Base-by-base conservation (phyloP, 2,329 filamentous ascomycete species). In the Nannizziopsis arthrosporioides region DNA sequence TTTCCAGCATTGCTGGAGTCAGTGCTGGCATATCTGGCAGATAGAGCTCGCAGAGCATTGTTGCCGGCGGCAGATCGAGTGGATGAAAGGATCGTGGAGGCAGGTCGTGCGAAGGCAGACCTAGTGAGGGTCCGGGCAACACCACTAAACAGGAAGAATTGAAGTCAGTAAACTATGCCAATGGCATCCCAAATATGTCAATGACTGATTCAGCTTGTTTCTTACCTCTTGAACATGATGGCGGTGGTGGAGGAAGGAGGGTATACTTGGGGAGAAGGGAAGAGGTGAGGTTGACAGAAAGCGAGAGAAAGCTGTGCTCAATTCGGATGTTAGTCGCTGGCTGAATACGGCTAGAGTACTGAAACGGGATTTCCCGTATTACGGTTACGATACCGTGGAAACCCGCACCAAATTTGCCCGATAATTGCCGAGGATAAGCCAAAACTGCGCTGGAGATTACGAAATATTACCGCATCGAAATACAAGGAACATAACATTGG, bases 121-220 rank as follows among this genome's bases (percentile, higher is more conserved):
- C 75, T 75, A 71, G 76, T 75, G 66, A 79, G 73, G 69, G 75
- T 74, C 72, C 78, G 74, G 72, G 78, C 74, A 69, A 82, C 70
- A 71, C 77, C 78, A 75, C 79, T 82, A 62, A n/a, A 38, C 18
- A 18, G 44, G 47, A 54, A 49, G 50, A 54, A 55, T 42, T 43
- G 48, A 49, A 49, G 27, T 48, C 44, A 50, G 46, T 50, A 48
- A 52, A 48, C 44, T 53, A 54, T 12, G 38, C 34, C 37, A 15
- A 36, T 22, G 5, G 11, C n/a, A 34, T 44, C 37, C 31, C 11
- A 6, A 36, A 8, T 19, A 22, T 41, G 42, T 48, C 36, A 46
- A 38, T 44, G 51, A 15, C 32, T 9, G 51, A 57, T 54, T 55
- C 56, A 56, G 18, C 49, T 45, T 40, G 47, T 49, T 48, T 61